Conservation (phyloP, 1,284 basidiomycete species). For the Fomitopsis palustris region DNA sequence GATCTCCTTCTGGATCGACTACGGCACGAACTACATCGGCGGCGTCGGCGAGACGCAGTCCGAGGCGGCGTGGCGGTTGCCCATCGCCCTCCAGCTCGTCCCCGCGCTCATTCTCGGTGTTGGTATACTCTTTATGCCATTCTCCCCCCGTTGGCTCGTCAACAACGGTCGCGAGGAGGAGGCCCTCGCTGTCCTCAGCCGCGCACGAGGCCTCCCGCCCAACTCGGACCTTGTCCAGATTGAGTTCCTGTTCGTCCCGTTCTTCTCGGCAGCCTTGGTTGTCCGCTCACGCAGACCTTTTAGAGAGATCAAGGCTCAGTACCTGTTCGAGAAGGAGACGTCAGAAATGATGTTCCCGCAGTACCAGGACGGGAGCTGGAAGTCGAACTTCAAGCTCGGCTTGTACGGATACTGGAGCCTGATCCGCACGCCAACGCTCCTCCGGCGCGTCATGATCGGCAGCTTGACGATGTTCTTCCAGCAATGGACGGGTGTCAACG, state of each 20-base stretch:
- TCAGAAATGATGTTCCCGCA: constrained; percentile 54
- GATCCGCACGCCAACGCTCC: constrained; percentile 44
- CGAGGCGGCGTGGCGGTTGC: constrained; percentile 75
- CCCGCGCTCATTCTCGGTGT: constrained; percentile 67
- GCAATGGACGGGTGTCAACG: constrained; percentile 64
- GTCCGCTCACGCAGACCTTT: not conserved
- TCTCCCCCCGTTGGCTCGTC: constrained; percentile 71
- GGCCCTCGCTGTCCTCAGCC: constrained; percentile 61
- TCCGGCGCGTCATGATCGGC: constrained; percentile 58
- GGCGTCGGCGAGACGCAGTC: constrained; percentile 51
- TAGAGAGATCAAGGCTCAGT: constrained; percentile 79
- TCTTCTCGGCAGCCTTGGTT: too few relatives aligned
- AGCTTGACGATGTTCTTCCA: constrained; percentile 76
- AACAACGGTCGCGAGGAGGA: constrained; percentile 75
- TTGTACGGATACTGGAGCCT: constrained; percentile 55
- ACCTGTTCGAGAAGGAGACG: constrained; percentile 68
- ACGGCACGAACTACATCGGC: constrained; percentile 72
- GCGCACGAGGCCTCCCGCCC: constrained; percentile 51
- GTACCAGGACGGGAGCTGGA: constrained; percentile 57
- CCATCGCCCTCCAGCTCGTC: constrained; percentile 72
- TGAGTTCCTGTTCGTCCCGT: constrained; percentile 61
- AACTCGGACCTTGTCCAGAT: constrained; percentile 69
- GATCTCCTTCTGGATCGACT: constrained; percentile 81
- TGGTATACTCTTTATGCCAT: constrained; percentile 68
- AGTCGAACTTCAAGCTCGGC: constrained; percentile 60